Base-by-base conservation (phyloP, 2,329 filamentous ascomycete species). In the Neonectria neomacrospora region DNA sequence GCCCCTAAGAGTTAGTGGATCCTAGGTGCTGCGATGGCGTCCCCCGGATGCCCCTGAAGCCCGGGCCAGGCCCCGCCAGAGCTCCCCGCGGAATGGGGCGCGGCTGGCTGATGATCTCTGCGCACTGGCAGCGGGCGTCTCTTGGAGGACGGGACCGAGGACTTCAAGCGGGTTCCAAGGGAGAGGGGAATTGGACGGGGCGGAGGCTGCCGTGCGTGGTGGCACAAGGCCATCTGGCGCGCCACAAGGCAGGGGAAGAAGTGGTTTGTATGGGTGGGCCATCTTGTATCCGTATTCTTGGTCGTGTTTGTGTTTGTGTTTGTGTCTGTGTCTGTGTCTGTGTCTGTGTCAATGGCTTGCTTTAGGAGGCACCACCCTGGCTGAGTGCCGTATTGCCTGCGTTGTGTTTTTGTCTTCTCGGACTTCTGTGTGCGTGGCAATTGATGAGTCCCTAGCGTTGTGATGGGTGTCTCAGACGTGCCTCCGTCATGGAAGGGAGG, bases 61-160 rank as follows among this genome's bases (percentile, higher is more conserved):
- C 59, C 57, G 65, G 63, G 48, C 63, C 59, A 70, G 39, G 61
- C 63, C 70, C 70, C 70, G 68, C 67, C 60, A 69, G 65, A 73
- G 70, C 70, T 72, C 65, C 63, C 70, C 70, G 66, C 62, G 53
- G 57, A 61, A 69, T 67, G 67, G 68, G 57, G 57, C 62, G 52
- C 56, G 56, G 65, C 60, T 42, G 54, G 65, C 51, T 64, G 64
- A 72, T 71, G 59, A 64, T 53, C 60, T 48, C 59, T 68, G 60
- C 52, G 61, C 56, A 14, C 54, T 55, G n/a, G 54, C 16, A 39
- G 63, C 66, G 60, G 64, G 32, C 45, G 61, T 55, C 63, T 57
- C 54, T 57, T 10, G 30, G 12, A 34, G 32, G 32, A 34, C 12
- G 44, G 44, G 44, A n/a, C 44, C 14, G 14, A 30, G 45, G n/a